phyloP scores from a whole-genome alignment of 1,139 yeast genomes.

The Blastobotrys aristatus region DNA sequence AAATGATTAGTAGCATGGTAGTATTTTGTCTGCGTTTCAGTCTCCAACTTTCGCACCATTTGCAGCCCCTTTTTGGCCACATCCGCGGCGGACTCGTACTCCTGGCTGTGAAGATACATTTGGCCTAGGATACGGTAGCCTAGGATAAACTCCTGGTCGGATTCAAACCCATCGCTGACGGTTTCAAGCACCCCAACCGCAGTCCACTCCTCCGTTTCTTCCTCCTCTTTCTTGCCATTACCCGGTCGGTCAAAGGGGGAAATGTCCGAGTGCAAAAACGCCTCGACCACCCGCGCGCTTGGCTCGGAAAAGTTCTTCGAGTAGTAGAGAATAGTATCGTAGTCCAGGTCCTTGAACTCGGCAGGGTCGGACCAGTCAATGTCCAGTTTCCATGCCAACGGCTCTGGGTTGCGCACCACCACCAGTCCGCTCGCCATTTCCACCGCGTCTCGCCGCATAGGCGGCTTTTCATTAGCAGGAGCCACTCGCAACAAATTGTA shows the following conservation, averaged over 20 bases:
- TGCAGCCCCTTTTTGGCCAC: constrained; percentile 59
- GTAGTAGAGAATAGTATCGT: constrained; percentile 45
- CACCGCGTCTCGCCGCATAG: constrained; percentile 42
- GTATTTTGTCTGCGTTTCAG: constrained; percentile 46
- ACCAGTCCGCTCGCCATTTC: constrained; percentile 71
- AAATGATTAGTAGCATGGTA: constrained; percentile 54
- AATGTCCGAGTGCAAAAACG: constrained; percentile 51
- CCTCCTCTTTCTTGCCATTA: constrained; percentile 7
- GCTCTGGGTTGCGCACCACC: constrained; percentile 53
- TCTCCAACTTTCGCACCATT: constrained; percentile 42
- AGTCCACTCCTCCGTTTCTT: constrained; percentile 31
- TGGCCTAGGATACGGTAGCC: constrained; percentile 62
- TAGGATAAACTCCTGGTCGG: constrained; percentile 47
- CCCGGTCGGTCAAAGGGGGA: constrained; percentile 45
- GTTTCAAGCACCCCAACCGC: constrained; percentile 52
- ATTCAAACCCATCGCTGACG: constrained; percentile 50
- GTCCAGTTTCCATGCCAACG: constrained; percentile 67
- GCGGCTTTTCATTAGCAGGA: constrained; percentile 42
- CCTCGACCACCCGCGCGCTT: constrained; percentile 50
- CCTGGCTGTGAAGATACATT: constrained; percentile 56
- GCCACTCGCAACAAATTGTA: constrained; percentile 48
- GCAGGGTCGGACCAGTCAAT: constrained; percentile 71
- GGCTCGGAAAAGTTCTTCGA: constrained; percentile 56
- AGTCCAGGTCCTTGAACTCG: constrained; percentile 47
- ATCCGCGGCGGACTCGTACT: constrained; percentile 59